Conservation (phyloP, 163 green algal species). For the Chlamydomonas reinhardtii region DNA sequence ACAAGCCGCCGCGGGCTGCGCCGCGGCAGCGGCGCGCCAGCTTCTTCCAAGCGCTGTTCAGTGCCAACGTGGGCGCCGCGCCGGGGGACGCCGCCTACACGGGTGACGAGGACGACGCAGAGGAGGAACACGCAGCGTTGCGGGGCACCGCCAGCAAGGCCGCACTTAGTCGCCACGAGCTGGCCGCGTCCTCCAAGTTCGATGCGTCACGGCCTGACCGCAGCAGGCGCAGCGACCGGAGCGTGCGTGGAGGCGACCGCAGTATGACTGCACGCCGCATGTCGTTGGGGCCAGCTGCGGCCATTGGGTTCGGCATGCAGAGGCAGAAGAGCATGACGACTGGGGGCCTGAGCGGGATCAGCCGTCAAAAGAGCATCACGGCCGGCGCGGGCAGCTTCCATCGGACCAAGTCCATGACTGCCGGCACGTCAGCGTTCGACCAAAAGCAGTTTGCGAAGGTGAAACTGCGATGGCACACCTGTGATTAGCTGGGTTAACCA, state of each 20-base stretch:
- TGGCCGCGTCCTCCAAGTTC: too few species aligned
- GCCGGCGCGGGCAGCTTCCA: neutral
- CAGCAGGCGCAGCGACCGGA: neutral
- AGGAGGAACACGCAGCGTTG: neutral
- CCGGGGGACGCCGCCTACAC: neutral
- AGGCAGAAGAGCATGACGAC: too few species aligned
- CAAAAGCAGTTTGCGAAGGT: conserved; percentile 34
- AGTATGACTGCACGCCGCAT: neutral
- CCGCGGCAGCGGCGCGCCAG: too few species aligned
- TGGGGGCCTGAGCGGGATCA: neutral
- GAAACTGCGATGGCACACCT: too few species aligned
- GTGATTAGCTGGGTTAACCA: too few species aligned
- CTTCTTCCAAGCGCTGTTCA: too few species aligned
- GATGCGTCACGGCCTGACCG: too few species aligned
- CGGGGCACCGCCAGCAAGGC: too few species aligned
- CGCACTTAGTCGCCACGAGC: too few species aligned
- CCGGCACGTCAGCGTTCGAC: conserved; percentile 6
- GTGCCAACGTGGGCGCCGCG: too few species aligned
- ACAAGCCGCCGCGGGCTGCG: too few species aligned
- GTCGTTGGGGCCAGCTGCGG: neutral
- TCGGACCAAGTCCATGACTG: conserved; percentile 5
- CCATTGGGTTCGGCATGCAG: neutral
- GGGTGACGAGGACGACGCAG: neutral
- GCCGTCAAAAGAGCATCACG: neutral
- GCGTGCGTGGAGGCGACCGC: neutral